Evolutionary conservation across 257 asterid species (phyloP).

Genomic region (Nicotiana attenuata): DNA sequence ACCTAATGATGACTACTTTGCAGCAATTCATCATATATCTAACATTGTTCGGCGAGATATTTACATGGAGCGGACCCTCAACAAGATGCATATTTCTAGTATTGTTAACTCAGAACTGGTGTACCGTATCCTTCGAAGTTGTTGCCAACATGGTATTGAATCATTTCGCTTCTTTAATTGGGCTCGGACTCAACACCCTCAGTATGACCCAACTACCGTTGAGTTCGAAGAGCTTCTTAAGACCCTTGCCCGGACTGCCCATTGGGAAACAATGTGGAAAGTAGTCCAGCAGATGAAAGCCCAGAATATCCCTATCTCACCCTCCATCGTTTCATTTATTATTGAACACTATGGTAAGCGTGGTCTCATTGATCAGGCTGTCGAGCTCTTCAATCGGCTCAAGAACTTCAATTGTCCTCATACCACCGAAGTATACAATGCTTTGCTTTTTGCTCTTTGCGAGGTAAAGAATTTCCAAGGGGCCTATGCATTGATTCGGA

Average conservation of each 20-base stretch:
- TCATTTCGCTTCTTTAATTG: constrained; percentile 97
- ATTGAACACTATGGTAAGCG: constrained; percentile 86
- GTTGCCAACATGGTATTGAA: constrained; percentile 66
- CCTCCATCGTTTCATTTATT: constrained; percentile 69
- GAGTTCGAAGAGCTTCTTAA: constrained; percentile 89
- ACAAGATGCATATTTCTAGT: constrained; percentile 65
- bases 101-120: constrained; percentile 84
- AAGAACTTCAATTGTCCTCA: constrained; percentile 69
- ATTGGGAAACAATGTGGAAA: constrained; percentile 99
- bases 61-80: constrained; percentile 89
- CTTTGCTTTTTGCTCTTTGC: constrained; percentile 81
- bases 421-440: constrained; percentile 72
- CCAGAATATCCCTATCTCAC: constrained; percentile 53
- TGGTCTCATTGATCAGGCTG: constrained; percentile 85
- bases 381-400: constrained; percentile 74
- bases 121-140: constrained; percentile 72
- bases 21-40: constrained; percentile 87
- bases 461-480: constrained; percentile 95
- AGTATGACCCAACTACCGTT: constrained; percentile 84
- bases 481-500: constrained; percentile 83
- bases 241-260: constrained; percentile 62
- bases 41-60: constrained; percentile 89
- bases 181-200: constrained; percentile 82
- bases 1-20: constrained; percentile 77
- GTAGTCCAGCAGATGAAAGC: constrained; percentile 75